A percentile compares a stretch with the other conserved stretches of the same genome.
These are phyloP conservation scores for Botrytis hyacinthi DNA, from an alignment of 2,329 filamentous ascomycete species.

Conservation along the genomic window DNA sequence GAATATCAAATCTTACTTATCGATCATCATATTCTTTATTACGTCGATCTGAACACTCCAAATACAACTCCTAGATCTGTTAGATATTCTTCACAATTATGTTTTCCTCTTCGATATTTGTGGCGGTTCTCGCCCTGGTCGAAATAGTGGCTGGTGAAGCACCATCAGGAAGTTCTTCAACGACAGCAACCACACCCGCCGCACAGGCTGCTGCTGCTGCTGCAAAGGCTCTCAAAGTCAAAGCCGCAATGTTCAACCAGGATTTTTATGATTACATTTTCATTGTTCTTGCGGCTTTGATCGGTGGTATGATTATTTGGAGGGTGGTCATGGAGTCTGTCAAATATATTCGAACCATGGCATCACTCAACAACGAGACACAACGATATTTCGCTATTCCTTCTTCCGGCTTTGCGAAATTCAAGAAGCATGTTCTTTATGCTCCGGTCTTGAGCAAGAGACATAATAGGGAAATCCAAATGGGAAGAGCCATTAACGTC, in stretches of 20 bases:
- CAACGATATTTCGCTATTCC: constrained; percentile 75
- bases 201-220: constrained; percentile 24
- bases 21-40: background rate
- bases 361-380: constrained; percentile 73
- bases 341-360: constrained; percentile 69
- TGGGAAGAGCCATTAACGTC: constrained; percentile 66
- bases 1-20: background rate
- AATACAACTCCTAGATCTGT: background rate
- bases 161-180: constrained; percentile 21
- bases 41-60: background rate
- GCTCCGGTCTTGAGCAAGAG: constrained; percentile 71
- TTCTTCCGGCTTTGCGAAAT: constrained; percentile 51
- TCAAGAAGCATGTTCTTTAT: constrained; percentile 66
- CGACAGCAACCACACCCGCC: constrained; percentile 2
- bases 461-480: constrained; percentile 72
- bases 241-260: constrained; percentile 44
- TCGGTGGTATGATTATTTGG: constrained; percentile 64
- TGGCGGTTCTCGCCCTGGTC: constrained; percentile 30
- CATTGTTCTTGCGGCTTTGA: constrained; percentile 62
- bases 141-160: constrained; percentile 24
- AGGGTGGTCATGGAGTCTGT: constrained; percentile 58
- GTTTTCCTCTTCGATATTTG: constrained; percentile 28
- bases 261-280: constrained; percentile 60
- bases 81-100: constrained; percentile 22
- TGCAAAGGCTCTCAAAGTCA: constrained; percentile 23